Evolutionary conservation across 2,329 filamentous ascomycete genomes (phyloP).

Genomic region (Fusarium ambrosium): DNA sequence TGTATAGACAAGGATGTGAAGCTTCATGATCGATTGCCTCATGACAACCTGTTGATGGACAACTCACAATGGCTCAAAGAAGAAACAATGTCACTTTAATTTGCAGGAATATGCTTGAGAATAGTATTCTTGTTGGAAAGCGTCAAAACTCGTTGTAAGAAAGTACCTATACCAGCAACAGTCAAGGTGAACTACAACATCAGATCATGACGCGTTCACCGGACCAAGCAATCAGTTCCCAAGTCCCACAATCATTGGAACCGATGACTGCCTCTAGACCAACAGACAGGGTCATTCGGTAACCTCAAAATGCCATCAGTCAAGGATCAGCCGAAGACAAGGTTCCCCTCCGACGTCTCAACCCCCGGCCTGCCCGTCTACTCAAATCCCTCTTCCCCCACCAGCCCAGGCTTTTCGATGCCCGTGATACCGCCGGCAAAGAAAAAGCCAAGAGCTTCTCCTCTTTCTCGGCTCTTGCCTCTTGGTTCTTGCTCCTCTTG

Average conservation of each 20-base stretch:
- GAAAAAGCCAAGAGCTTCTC: conserved; percentile 1
- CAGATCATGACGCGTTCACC: conserved; percentile 2
- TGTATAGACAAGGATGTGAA: background rate
- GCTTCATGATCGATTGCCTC: background rate
- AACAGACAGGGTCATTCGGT: background rate
- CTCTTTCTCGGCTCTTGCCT: background rate
- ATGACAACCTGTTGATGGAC: background rate
- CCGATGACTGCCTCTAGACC: background rate
- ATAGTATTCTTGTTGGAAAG: background rate
- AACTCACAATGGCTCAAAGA: background rate
- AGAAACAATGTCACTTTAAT: background rate
- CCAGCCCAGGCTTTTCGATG: conserved; percentile 2
- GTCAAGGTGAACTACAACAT: background rate
- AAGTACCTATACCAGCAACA: background rate
- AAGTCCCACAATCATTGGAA: background rate
- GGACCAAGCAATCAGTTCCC: background rate
- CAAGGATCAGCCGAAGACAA: conserved; percentile 10
- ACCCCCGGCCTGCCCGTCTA: conserved; percentile 1
- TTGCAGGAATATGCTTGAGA: background rate
- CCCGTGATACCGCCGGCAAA: conserved; percentile 4
- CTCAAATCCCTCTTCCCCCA: conserved; percentile 1
- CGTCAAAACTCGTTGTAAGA: background rate
- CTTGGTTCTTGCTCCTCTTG: conserved; percentile 11
- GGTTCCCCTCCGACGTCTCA: conserved; percentile 21
- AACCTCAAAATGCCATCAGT: conserved; percentile 1